phyloP scores from a whole-genome alignment of 768 basidiomycete species.

The Candolleomyces efflorescens region DNA sequence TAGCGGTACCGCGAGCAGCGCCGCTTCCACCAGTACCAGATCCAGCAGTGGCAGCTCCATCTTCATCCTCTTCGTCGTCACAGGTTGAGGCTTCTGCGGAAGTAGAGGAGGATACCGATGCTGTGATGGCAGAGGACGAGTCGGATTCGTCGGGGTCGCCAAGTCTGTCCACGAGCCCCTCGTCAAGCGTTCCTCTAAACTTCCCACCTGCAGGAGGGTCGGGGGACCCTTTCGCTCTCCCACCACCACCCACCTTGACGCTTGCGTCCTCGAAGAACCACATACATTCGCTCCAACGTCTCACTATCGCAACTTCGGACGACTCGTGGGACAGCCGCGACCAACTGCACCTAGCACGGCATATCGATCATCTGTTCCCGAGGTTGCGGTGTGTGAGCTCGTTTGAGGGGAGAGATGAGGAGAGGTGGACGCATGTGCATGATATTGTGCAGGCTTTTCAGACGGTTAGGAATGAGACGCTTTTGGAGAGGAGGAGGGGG shows the following conservation, averaged over 20 bases:
- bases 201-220: no score
- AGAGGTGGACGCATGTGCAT: constrained; percentile 23
- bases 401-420: constrained; percentile 16
- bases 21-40: not conserved
- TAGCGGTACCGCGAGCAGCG: not conserved
- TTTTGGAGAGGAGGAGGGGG: constrained; percentile 1
- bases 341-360: constrained; percentile 20
- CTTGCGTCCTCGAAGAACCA: not conserved
- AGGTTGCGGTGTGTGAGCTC: constrained; percentile 13
- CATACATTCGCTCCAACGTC: constrained; percentile 16
- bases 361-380: constrained; percentile 24
- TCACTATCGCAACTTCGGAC: constrained; percentile 20
- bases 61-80: not conserved
- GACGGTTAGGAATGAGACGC: constrained; percentile 21
- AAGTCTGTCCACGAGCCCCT: no score
- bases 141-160: no score
- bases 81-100: not conserved
- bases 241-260: not conserved
- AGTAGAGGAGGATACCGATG: no score
- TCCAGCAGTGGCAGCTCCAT: not conserved
- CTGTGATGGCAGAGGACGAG: no score
- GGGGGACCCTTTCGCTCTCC: no score
- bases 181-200: no score
- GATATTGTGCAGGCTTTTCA: constrained; percentile 27
- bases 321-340: constrained; percentile 21